A percentile compares a stretch with the other conserved stretches of the same genome.
Conservation (phyloP, 1,284 basidiomycete species). For the Ceratobasidium sp. region DNA sequence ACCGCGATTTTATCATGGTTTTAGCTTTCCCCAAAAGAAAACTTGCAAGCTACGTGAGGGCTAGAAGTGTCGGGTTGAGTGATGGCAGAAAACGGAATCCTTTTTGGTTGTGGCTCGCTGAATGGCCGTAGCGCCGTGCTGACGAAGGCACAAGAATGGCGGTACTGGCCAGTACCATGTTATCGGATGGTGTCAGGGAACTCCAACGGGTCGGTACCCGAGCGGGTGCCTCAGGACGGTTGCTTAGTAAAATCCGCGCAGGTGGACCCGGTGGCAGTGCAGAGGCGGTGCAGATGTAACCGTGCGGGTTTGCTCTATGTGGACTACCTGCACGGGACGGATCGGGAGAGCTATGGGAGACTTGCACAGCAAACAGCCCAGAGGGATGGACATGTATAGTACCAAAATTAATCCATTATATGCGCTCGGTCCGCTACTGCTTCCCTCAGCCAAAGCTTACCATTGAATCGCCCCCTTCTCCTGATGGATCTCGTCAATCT, state of each 20-base stretch:
- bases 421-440: not conserved
- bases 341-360: not conserved
- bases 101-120: not conserved
- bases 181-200: too few species aligned
- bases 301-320: not conserved
- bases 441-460: not conserved
- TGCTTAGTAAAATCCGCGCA: not conserved
- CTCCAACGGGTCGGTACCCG: not conserved
- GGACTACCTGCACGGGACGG: not conserved
- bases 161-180: not conserved
- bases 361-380: not conserved
- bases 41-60: not conserved
- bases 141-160: not conserved
- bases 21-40: not conserved
- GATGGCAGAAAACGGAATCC: not conserved
- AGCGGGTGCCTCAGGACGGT: not conserved
- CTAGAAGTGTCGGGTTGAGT: not conserved
- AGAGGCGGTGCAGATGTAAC: not conserved
- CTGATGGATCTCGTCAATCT: too few species aligned
- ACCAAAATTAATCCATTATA: not conserved
- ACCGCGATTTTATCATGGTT: slow-evolving; percentile 7
- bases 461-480: not conserved
- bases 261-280: not conserved
- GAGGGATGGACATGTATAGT: not conserved
- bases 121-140: slow-evolving; percentile 5